Conservation (phyloP, 2,329 filamentous ascomycete species). For the Mariannaea sp. region DNA sequence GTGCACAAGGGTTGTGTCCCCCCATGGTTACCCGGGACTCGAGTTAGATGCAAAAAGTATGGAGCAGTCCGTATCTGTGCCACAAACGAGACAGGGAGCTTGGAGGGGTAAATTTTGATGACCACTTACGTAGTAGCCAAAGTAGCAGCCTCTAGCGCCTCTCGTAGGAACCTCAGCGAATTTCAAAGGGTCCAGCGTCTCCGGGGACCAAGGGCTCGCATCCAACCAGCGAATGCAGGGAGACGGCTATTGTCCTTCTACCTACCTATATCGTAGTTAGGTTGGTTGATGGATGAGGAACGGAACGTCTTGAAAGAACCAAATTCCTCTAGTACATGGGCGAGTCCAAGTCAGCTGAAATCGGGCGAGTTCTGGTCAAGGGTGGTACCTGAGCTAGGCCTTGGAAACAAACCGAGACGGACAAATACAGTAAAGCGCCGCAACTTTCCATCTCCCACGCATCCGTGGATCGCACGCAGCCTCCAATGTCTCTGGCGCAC, state of each 20-base stretch:
- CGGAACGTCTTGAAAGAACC: no score
- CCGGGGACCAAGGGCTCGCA: background rate
- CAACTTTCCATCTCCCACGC: slow-evolving; percentile 18
- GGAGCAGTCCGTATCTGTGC: no score
- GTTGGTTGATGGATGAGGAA: no score
- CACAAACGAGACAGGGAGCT: no score
- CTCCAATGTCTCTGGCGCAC: background rate
- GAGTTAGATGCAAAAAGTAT: no score
- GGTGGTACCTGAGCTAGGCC: slow-evolving; percentile 12
- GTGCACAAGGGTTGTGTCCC: no score
- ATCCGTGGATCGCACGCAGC: no score
- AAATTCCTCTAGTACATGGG: slow-evolving; percentile 19
- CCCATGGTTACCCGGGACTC: no score
- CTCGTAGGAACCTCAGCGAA: background rate
- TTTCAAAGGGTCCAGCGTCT: background rate
- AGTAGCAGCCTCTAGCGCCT: no score
- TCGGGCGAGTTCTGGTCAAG: slow-evolving; percentile 6
- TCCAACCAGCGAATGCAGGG: slow-evolving; percentile 9
- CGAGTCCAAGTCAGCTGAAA: slow-evolving; percentile 12
- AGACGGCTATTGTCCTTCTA: slow-evolving; percentile 3
- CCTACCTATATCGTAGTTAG: no score
- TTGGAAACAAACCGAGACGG: slow-evolving; percentile 12
- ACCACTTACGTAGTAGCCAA: no score
- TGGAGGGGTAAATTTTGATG: no score
- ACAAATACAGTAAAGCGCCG: slow-evolving; percentile 23